A percentile compares a stretch with the other conserved stretches of the same genome.
Conservation (phyloP, 1,139 yeast genomes). For the Pichiaceae sp. region DNA sequence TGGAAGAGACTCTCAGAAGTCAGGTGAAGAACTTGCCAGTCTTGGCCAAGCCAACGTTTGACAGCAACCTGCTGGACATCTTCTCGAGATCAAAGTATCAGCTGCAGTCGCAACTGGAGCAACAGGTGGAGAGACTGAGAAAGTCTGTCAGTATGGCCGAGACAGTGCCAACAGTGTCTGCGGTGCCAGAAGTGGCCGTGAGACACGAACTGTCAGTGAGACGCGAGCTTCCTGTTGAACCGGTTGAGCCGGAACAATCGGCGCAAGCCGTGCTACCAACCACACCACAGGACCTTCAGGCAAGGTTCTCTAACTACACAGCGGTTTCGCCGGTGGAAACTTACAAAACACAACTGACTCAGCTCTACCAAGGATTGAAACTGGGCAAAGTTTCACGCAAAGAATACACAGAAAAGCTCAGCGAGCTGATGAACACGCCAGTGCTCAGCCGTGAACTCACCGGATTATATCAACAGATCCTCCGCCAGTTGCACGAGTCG, state of each 20-base stretch:
- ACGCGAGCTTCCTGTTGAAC: too few relatives aligned
- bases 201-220: too few relatives aligned
- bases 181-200: not conserved
- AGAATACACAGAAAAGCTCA: not conserved
- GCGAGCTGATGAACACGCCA: not conserved
- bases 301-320: not conserved
- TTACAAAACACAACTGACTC: not conserved
- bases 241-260: not conserved
- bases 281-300: constrained; percentile 1
- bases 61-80: constrained; percentile 1
- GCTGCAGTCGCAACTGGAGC: not conserved
- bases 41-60: not conserved
- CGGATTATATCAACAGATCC: not conserved
- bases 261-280: not conserved
- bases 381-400: not conserved
- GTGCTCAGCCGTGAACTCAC: not conserved
- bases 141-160: not conserved
- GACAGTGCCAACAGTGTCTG: not conserved
- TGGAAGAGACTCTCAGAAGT: not conserved
- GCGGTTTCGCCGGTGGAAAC: not conserved
- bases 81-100: not conserved
- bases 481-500: constrained; percentile 1
- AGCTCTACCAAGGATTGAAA: constrained; percentile 1
- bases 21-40: not conserved
- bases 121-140: not conserved